phyloP scores from a whole-genome alignment of 1,284 basidiomycete genomes.

The Cryptococcus amylolentus region DNA sequence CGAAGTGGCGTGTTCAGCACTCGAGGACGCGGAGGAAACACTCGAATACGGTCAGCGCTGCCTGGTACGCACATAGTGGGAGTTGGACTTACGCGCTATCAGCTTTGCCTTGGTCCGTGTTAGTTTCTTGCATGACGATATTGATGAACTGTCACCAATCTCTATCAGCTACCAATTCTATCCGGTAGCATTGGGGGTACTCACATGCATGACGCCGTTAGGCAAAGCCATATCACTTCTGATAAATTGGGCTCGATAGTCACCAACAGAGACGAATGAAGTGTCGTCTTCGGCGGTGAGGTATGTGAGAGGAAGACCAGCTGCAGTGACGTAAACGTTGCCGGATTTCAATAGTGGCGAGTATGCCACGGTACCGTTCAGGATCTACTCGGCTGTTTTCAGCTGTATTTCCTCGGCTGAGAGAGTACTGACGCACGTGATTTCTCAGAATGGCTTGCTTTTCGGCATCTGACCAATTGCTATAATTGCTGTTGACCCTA shows the following conservation, averaged over 20 bases:
- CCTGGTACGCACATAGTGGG: no score
- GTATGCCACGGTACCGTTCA: constrained; percentile 41
- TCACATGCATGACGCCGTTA: constrained; percentile 32
- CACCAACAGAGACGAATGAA: constrained; percentile 36
- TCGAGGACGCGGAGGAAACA: neutral
- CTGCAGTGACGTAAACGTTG: constrained; percentile 36
- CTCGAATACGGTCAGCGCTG: no score
- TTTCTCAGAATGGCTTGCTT: constrained; percentile 28
- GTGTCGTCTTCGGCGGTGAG: constrained; percentile 29
- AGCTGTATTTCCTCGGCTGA: neutral
- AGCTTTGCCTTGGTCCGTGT: constrained; percentile 4
- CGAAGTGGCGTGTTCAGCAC: neutral
- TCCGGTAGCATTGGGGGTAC: neutral
- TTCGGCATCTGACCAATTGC: constrained; percentile 8
- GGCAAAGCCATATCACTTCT: constrained; percentile 32
- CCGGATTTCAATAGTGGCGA: constrained; percentile 29
- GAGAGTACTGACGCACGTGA: constrained; percentile 21
- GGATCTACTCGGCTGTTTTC: constrained; percentile 13
- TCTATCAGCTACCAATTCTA: no score
- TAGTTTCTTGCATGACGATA: neutral
- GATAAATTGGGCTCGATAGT: constrained; percentile 25
- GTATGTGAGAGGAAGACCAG: constrained; percentile 43
- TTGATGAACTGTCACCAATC: no score
- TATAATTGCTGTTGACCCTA: constrained; percentile 7
- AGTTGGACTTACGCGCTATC: neutral